A percentile compares a stretch with the other conserved stretches of the same genome.
Conservation (phyloP, 306 rosid genomes). For the Cyclanthera cordifolia region DNA sequence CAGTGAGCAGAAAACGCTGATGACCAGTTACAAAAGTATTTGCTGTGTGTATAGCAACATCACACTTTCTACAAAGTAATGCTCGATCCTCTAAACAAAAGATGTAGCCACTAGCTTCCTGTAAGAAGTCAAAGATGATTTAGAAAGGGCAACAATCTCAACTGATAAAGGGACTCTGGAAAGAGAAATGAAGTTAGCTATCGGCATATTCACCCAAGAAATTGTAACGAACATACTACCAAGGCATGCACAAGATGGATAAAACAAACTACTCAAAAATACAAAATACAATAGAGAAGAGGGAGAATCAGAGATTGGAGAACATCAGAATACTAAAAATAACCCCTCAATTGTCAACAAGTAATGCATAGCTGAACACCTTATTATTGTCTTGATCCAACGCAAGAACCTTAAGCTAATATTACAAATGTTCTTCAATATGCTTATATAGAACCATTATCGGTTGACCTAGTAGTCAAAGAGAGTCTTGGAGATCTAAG, state of each 20-base stretch:
- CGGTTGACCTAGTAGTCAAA: too few species aligned
- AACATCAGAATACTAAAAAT: not conserved
- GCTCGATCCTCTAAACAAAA: slow-evolving; percentile 91
- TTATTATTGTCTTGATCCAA: not conserved
- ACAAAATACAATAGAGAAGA: not conserved
- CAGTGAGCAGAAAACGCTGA: slow-evolving; percentile 22
- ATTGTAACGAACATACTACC: not conserved
- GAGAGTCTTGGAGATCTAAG: too few species aligned
- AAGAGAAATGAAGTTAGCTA: not conserved
- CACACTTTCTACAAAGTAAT: slow-evolving; percentile 71
- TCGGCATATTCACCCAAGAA: not conserved
- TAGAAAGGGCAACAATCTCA: not conserved
- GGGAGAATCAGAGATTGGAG: not conserved
- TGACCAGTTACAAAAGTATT: slow-evolving; percentile 17
- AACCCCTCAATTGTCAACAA: not conserved
- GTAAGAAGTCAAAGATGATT: slow-evolving; percentile 12
- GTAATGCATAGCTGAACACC: not conserved
- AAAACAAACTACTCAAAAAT: not conserved
- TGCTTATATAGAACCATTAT: too few species aligned
- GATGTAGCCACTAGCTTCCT: slow-evolving; percentile 75
- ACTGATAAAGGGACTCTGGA: not conserved
- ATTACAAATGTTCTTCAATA: not conserved
- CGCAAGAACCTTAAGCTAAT: not conserved
- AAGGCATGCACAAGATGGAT: not conserved
- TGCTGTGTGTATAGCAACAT: slow-evolving; percentile 35